phyloP scores from a whole-genome alignment of 257 asterid species.

The Nicotiana knightiana region DNA sequence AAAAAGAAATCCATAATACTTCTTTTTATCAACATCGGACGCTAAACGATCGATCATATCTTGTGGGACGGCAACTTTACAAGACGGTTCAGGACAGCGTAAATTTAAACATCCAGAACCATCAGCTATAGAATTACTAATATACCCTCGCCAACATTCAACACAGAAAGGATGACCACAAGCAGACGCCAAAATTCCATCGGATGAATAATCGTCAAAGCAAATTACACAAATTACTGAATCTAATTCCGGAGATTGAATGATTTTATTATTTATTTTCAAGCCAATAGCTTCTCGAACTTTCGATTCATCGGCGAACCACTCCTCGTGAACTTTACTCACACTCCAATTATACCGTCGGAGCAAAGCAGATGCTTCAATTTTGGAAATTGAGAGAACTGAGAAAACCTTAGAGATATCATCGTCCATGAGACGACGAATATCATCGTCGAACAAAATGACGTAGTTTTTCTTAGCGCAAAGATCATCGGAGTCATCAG shows the following conservation, averaged over 20 bases:
- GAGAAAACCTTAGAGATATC: constrained; percentile 7
- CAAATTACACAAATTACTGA: constrained; percentile 19
- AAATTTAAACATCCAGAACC: constrained; percentile 19
- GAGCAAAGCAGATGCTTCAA: constrained; percentile 12
- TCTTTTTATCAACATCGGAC: not conserved
- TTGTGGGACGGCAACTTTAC: constrained; percentile 8
- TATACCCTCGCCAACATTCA: constrained; percentile 22
- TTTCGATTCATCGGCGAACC: constrained; percentile 35
- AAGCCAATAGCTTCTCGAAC: constrained; percentile 20
- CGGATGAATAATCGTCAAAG: constrained; percentile 2
- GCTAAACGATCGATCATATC: constrained; percentile 3
- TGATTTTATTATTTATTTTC: not conserved
- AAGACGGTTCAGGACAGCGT: constrained; percentile 22
- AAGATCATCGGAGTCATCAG: not conserved
- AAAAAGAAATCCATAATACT: constrained; percentile 7
- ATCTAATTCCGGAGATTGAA: not conserved
- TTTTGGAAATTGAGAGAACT: constrained; percentile 15
- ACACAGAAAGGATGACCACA: constrained; percentile 23
- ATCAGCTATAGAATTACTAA: constrained; percentile 7
- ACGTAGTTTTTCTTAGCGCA: not conserved
- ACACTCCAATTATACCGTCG: constrained; percentile 29
- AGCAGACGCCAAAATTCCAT: not conserved
- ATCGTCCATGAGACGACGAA: constrained; percentile 5
- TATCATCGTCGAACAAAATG: constrained; percentile 9
- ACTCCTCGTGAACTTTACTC: constrained; percentile 27